Base-by-base conservation (phyloP, 305 asterid genomes). In the Fraxinus sp. region DNA sequence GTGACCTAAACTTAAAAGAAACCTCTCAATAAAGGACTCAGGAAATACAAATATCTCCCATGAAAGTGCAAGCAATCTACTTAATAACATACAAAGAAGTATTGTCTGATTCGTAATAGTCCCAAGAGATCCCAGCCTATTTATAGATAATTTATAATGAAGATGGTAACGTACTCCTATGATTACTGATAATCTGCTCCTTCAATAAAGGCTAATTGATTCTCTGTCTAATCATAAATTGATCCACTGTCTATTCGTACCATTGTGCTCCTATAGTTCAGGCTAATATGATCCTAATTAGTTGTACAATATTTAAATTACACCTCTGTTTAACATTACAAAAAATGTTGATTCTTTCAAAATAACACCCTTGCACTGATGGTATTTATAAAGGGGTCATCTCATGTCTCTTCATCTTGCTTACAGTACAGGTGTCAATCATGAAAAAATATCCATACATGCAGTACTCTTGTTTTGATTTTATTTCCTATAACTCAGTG, bases 181-280 rank as follows among this genome's bases (percentile, higher is more conserved):
- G 14, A 70, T 70, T 70, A 70, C 75, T 70, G 39, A 70, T 28
- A 70, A 70, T 70, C 76, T 70, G 76, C 76, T 70, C 9, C 75
- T 70, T 20, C 22, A 70, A 13, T 70, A 37, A 70, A 70, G 24
- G 43, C 24, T 70, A 70, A 70, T 70, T 70, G 43, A 30, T 70
- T 35, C 41, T 64, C 73, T 70, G 22, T 70, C 76, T 70, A 30
- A 4, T 32, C 9, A 37, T 70, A 70, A 26, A 70, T 68, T 68
- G 75, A 70, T 30, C 76, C 4, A 70, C 37, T 11, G 75, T 32
- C 76, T 13, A 70, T 70, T 70, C 9, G 41, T 28, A 70, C 11
- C 0, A 30, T 28, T 32, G 41, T 70, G 76, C 76, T 14, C 10
- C 73, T 64, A 32, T 70, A 32, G 36, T 30, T 28, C 18, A 70